Conservation (phyloP, 805 yeast species). For the Torulaspora franciscae region DNA sequence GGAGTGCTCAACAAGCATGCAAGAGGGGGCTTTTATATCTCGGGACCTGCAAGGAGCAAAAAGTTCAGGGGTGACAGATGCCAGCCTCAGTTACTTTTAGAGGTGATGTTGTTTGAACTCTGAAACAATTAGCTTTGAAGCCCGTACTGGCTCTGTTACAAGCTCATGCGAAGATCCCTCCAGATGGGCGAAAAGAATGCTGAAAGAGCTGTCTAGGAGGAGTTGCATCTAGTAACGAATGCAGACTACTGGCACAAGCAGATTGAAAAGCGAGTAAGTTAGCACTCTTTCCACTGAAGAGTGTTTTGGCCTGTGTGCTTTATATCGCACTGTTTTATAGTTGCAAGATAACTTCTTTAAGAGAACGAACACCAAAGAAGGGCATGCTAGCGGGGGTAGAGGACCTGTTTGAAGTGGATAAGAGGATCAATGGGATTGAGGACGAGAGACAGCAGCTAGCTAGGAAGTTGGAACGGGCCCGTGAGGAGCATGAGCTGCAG, state of each 20-base stretch:
- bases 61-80: background rate
- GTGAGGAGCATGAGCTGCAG: conserved; percentile 13
- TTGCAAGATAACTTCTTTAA: background rate
- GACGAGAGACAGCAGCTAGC: conserved; percentile 24
- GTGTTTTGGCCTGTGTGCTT: too few relatives aligned
- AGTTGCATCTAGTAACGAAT: too few relatives aligned
- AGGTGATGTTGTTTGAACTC: background rate
- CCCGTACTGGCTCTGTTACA: too few relatives aligned
- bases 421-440: conserved; percentile 26
- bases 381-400: conserved; percentile 11
- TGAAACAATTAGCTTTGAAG: too few relatives aligned
- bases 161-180: too few relatives aligned
- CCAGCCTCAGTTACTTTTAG: background rate
- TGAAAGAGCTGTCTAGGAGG: too few relatives aligned
- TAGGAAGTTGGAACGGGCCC: conserved; percentile 13
- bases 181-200: too few relatives aligned
- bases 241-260: too few relatives aligned
- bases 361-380: background rate
- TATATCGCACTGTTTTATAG: background rate
- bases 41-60: conserved; percentile 1
- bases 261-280: too few relatives aligned
- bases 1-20: conserved; percentile 1
- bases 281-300: too few relatives aligned
- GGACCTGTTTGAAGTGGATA: conserved; percentile 28
- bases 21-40: conserved; percentile 2